Evolutionary conservation across 176 grass and related monocot genomes (phyloP), one percentile per base, ranked within the genome.

Genomic region (Avena sativa): DNA sequence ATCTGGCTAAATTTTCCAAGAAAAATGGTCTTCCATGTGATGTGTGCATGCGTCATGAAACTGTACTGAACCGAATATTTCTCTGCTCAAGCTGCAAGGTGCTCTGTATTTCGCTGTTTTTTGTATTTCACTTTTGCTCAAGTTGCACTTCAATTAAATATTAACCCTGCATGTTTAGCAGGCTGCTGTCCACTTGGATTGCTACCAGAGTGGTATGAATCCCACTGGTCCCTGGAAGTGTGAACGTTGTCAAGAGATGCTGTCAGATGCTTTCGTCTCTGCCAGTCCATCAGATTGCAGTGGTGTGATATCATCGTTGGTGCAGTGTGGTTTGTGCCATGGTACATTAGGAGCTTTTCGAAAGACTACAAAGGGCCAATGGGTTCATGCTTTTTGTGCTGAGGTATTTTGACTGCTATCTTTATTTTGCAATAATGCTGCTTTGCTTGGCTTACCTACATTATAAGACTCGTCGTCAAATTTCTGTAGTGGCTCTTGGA

Each of bases 361-460:
- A 60, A 99, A 93, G 85, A 91, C 97, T 80, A 67, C 83, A 80
- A 90, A 91, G 62, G 94, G 90, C 61, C 89, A 92, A 38, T 99
- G 97, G 92, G 92, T 96, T 83, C 97, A 99, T 96, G 87, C 97
- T 19, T 93, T 99, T 40, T 99, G 97, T 91, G 94, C 97, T 13
- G 97, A 99, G 95, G 95, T 98, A 93, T 19, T 79, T 92, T 64
- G 78, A 48, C 85, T 86, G 15, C 2, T 55, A 23, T 49, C 28
- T 66, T 72, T 63, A 40, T 63, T 61, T 85, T 71, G 28, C 16
- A 25, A 34, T 76, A 69, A 55, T 32, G 32, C 4, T 52, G 16
- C 19, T 67, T 82, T 56, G 6, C 46, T 71, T 78, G 49, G 16
- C 72, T 66, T 77, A 67, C 80, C 13, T 12, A 9, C 43, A 30